A percentile compares a stretch with the other conserved stretches of the same genome.
These are phyloP conservation scores for Daedaleopsis nitida DNA, from an alignment of 768 basidiomycete genomes.

Conservation along the genomic window DNA sequence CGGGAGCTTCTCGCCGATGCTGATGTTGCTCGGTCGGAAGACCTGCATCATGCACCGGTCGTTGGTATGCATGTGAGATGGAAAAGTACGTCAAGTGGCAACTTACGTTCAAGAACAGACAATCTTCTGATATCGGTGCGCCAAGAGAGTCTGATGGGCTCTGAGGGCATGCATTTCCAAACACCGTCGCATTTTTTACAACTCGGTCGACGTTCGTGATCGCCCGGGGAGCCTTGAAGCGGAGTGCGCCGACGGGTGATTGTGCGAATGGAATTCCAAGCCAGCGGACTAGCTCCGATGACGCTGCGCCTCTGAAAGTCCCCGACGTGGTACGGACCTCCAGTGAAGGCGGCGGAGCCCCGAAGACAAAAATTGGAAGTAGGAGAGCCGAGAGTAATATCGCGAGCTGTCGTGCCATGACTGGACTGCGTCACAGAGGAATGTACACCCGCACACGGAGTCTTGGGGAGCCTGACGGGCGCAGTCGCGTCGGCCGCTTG, in stretches of 20 bases:
- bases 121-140: conserved; percentile 53
- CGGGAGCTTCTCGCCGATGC: conserved; percentile 25
- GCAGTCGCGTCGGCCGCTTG: not conserved
- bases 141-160: conserved; percentile 38
- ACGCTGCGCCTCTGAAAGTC: conserved; percentile 14
- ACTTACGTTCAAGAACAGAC: conserved; percentile 52
- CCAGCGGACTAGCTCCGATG: conserved; percentile 51
- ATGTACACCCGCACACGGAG: not conserved
- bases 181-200: conserved; percentile 45
- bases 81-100: not conserved
- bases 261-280: conserved; percentile 60
- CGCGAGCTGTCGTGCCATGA: not conserved
- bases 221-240: conserved; percentile 55
- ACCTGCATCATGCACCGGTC: conserved; percentile 19
- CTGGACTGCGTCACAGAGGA: not conserved
- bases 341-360: conserved; percentile 5
- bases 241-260: conserved; percentile 52
- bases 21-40: conserved; percentile 27
- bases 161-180: conserved; percentile 62
- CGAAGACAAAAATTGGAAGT: not conserved
- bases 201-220: conserved; percentile 34
- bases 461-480: not conserved
- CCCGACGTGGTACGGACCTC: conserved; percentile 21
- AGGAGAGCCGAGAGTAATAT: not conserved
- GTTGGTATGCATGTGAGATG: not conserved